A percentile compares a stretch with the other conserved stretches of the same genome.
phyloP scores from a whole-genome alignment of 1,139 yeast species.

The Yamadazyma blattariae region DNA sequence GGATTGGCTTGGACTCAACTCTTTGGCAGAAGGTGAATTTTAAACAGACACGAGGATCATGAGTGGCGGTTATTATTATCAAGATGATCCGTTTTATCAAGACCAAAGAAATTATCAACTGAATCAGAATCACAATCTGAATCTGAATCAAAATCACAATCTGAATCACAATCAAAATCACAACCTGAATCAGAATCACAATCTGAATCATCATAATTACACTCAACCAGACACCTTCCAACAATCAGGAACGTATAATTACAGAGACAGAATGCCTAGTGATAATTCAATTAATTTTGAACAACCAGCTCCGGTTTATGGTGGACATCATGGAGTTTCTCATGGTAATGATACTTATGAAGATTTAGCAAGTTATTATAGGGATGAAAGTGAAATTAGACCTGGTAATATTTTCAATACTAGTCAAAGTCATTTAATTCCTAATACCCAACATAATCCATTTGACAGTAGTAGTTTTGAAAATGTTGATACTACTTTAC shows the following conservation, averaged over 20 bases:
- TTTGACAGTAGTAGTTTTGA: conserved; percentile 13
- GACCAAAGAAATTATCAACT: neutral
- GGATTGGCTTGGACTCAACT: too few relatives aligned
- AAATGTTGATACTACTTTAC: conserved; percentile 13
- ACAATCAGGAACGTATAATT: conserved; percentile 19
- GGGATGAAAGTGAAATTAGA: conserved; percentile 12
- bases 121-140: neutral
- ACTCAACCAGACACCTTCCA: conserved; percentile 6
- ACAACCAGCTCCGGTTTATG: conserved; percentile 32
- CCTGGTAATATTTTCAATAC: conserved; percentile 27
- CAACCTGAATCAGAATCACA: neutral
- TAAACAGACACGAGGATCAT: too few relatives aligned
- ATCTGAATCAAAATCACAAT: neutral
- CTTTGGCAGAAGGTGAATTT: too few relatives aligned
- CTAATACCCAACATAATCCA: conserved; percentile 14
- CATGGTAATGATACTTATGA: conserved; percentile 23
- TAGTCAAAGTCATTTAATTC: conserved; percentile 13
- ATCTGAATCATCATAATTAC: neutral
- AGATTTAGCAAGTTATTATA: conserved; percentile 16
- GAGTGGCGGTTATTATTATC: conserved; percentile 1
- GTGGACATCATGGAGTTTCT: conserved; percentile 13
- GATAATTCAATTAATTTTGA: conserved; percentile 28
- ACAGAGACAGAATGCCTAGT: conserved; percentile 8
- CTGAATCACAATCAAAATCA: neutral
- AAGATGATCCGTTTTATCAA: neutral